A percentile compares a stretch with the other conserved stretches of the same genome.
phyloP scores from a whole-genome alignment of 306 rosid species.

The Gillenia trifoliata region DNA sequence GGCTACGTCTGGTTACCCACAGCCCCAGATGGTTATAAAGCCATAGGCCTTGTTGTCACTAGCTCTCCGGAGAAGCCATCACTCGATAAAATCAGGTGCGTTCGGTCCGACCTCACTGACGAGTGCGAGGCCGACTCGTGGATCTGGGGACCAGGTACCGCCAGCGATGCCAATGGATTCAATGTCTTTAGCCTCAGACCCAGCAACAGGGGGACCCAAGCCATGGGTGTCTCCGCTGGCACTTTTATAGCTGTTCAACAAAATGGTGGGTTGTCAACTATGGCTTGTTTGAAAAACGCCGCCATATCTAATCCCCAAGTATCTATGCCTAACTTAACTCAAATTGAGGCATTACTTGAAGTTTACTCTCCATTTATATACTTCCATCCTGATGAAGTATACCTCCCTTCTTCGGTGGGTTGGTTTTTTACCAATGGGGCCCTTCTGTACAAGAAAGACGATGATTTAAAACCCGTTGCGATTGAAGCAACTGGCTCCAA shows the following conservation, averaged over 20 bases:
- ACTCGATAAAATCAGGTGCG: constrained; percentile 51
- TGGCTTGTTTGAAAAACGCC: constrained; percentile 54
- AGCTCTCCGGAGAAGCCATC: constrained; percentile 48
- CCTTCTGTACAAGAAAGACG: constrained; percentile 35
- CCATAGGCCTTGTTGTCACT: constrained; percentile 60
- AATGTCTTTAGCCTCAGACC: constrained; percentile 52
- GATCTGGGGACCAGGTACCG: constrained; percentile 53
- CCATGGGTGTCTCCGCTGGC: constrained; percentile 49
- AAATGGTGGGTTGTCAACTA: constrained; percentile 5
- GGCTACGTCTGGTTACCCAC: constrained; percentile 67
- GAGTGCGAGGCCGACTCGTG: constrained; percentile 38
- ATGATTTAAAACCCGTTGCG: constrained; percentile 17
- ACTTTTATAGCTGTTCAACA: constrained; percentile 40
- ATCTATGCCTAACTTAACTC: constrained; percentile 52
- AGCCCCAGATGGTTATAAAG: constrained; percentile 62
- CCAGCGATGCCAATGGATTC: constrained; percentile 26
- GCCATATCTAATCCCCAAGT: constrained; percentile 14
- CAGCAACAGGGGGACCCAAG: constrained; percentile 39
- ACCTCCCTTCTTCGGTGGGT: constrained; percentile 49
- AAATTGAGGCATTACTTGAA: constrained; percentile 38
- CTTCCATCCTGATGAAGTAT: constrained; percentile 56
- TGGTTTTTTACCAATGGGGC: constrained; percentile 76
- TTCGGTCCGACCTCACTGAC: constrained; percentile 58
- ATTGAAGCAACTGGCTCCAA: constrained; percentile 42
- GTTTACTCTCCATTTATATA: constrained; percentile 58